Conservation (phyloP, 2,329 filamentous ascomycete genomes). For the Trichoderma gracile region DNA sequence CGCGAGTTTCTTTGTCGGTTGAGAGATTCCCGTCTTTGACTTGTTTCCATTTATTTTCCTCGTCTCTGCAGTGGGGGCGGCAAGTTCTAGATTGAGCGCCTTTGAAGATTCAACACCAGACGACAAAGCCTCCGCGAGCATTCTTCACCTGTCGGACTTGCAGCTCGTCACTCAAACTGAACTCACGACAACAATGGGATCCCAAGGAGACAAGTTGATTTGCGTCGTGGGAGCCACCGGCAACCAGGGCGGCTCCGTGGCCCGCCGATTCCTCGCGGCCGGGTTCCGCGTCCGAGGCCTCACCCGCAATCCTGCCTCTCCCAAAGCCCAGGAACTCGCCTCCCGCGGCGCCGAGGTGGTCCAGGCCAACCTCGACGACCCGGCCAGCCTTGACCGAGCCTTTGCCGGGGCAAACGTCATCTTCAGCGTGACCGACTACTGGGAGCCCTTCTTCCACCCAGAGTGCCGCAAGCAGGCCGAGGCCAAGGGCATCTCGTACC, state of each 20-base stretch:
- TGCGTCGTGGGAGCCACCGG: slow-evolving; percentile 52
- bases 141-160: too few species aligned
- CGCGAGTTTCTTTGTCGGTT: background rate
- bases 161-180: too few species aligned
- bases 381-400: slow-evolving; percentile 41
- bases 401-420: slow-evolving; percentile 52
- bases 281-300: slow-evolving; percentile 49
- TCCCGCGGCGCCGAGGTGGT: slow-evolving; percentile 47
- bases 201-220: slow-evolving; percentile 40
- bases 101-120: background rate
- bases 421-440: slow-evolving; percentile 59
- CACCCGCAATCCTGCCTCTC: slow-evolving; percentile 47
- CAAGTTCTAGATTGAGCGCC: background rate
- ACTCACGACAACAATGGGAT: background rate
- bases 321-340: slow-evolving; percentile 44
- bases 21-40: background rate
- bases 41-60: background rate
- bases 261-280: slow-evolving; percentile 46
- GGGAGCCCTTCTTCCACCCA: slow-evolving; percentile 51
- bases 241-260: slow-evolving; percentile 56
- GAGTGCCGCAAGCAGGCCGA: slow-evolving; percentile 44
- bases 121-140: background rate
- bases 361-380: slow-evolving; percentile 47
- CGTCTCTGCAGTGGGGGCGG: background rate
- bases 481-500: slow-evolving; percentile 44